These are phyloP conservation scores for Brachypodium distachyon DNA, from an alignment of 202 grass and related monocot genomes.

Conservation along the genomic window DNA sequence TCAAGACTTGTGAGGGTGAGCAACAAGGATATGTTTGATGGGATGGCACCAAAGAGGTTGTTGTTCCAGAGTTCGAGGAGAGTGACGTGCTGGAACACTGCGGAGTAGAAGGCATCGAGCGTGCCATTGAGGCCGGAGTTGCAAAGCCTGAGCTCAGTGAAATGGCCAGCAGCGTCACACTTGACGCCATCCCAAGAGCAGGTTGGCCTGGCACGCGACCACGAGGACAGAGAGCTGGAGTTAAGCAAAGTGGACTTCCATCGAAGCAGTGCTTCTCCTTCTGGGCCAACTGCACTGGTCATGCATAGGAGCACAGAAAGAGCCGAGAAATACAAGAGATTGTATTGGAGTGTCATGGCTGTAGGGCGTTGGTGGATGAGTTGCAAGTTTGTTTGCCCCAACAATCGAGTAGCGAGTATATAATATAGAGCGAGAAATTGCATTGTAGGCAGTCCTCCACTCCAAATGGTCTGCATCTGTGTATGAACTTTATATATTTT, in stretches of 20 bases:
- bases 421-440: too few species aligned
- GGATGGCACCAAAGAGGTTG: not conserved
- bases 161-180: not conserved
- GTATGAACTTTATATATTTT: too few species aligned
- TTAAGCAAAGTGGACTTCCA: not conserved
- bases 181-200: constrained; percentile 24
- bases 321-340: not conserved
- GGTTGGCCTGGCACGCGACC: constrained; percentile 8
- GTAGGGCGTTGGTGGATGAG: not conserved
- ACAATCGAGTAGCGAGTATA: not conserved
- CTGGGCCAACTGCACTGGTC: not conserved
- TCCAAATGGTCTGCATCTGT: too few species aligned
- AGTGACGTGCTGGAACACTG: not conserved
- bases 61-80: not conserved
- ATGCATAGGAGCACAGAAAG: not conserved
- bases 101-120: not conserved
- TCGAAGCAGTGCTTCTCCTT: not conserved
- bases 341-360: not conserved
- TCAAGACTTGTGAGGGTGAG: not conserved
- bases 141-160: not conserved
- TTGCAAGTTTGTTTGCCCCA: not conserved
- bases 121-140: not conserved
- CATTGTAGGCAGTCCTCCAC: too few species aligned
- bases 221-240: constrained; percentile 6
- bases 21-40: not conserved